Conservation (phyloP, 2,329 filamentous ascomycete genomes). For the Lasiodiplodia citricola region DNA sequence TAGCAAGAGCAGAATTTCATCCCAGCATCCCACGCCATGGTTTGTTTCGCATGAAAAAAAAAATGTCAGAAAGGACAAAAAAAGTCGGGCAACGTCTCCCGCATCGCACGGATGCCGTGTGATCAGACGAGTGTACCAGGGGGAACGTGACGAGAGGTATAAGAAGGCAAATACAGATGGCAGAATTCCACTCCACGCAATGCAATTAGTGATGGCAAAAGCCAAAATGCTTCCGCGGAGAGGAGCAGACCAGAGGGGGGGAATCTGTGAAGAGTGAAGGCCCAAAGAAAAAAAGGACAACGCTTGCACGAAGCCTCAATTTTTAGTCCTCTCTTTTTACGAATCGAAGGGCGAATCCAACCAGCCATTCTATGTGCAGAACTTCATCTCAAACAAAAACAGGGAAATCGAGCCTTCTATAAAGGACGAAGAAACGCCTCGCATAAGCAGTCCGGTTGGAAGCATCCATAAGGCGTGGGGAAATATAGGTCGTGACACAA, state of each 20-base stretch:
- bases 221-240: background rate
- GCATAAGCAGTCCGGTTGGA: background rate
- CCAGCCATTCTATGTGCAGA: conserved; percentile 21
- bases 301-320: background rate
- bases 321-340: background rate
- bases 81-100: background rate
- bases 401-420: conserved; percentile 12
- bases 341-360: conserved; percentile 20
- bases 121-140: no score
- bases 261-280: conserved; percentile 14
- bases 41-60: conserved; percentile 6
- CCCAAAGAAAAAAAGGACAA: background rate
- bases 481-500: conserved; percentile 10
- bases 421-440: conserved; percentile 7
- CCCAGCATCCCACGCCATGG: conserved; percentile 14
- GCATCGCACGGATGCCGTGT: background rate
- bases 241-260: conserved; percentile 7
- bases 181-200: conserved; percentile 24
- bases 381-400: conserved; percentile 4
- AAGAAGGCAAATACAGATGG: conserved; percentile 7
- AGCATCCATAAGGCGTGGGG: conserved; percentile 14
- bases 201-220: conserved; percentile 11
- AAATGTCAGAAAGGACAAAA: background rate
- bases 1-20: conserved; percentile 19
- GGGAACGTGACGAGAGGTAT: background rate